Evolutionary conservation across 345 rosid genomes (phyloP), one percentile per base, ranked within the genome.

Genomic region (Gossypium anomalum): DNA sequence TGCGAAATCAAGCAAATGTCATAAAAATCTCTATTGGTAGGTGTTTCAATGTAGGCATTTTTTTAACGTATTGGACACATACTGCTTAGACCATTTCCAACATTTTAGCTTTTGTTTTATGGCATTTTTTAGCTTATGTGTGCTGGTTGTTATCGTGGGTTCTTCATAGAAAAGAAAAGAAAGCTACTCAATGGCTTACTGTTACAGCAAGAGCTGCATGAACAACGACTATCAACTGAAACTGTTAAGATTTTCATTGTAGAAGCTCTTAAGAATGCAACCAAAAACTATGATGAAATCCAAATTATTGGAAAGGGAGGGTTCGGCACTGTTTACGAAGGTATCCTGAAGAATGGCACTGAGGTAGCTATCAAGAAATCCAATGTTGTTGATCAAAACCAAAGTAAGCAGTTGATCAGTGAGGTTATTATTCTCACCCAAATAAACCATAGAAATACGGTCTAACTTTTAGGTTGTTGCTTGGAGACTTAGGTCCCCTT

Each of bases 361-460:
- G n/a, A 59, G 41, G 64, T 59, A 59, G 64, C 64, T 14, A 59
- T 59, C 41, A 59, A 59, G 64, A 59, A 23, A 38, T 59, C 64
- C 17, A 59, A 14, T 13, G 8, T 59, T 25, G 63, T 59, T 59
- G 41, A 59, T 59, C 38, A 59, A 25, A 59, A 38, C 63, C 63
- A 59, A 59, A 59, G 25, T 7, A 59, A 13, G 63, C 41, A 59
- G 38, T 59, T 59, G 41, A 23, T 59, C 38, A 59, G 25, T 13
- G 41, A 59, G 63, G 63, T 59, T 25, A 59, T 59, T 23, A 59
- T 59, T 23, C 63, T 59, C 41, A 23, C 63, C 63, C 63, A 59
- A 59, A 59, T 59, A 59, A 59, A 59, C 13, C 63, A 59, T 23
- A 59, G 41, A 25, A 23, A 59, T 10, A 41, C 25, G 38, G n/a